Percentiles rank a stretch among this genome's conserved stretches.
Evolutionary conservation across 306 rosid genomes (phyloP).

Genomic region (Glycine soja): DNA sequence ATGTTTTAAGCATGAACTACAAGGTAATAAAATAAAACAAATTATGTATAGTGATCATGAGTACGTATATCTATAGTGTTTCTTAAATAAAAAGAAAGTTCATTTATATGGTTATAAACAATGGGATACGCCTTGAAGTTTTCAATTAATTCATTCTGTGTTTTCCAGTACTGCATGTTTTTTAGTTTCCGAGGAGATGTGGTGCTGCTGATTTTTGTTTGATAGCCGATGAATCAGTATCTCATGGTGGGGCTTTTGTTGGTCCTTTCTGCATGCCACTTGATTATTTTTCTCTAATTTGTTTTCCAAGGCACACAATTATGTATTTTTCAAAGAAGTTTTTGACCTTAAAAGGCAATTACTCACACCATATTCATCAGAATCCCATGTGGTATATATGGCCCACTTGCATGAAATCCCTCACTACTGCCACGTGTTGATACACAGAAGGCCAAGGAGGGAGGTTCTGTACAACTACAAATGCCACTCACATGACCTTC

Average conservation of each 20-base stretch:
- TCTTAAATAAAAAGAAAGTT: not conserved
- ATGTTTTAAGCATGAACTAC: not conserved
- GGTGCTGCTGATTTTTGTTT: not conserved
- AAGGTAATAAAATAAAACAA: not conserved
- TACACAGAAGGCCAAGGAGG: not conserved
- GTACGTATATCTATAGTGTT: too few relatives aligned
- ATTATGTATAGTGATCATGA: not conserved
- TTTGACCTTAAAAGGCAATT: not conserved
- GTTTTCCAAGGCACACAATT: not conserved
- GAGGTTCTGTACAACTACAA: constrained; percentile 17
- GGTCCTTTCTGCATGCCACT: not conserved
- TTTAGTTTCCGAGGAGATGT: not conserved
- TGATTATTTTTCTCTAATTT: not conserved
- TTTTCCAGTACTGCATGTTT: not conserved
- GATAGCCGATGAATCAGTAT: not conserved
- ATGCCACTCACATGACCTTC: not conserved
- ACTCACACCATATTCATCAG: not conserved
- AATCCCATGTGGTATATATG: constrained; percentile 13
- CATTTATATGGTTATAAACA: not conserved
- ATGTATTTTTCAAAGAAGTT: not conserved
- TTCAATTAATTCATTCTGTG: not conserved
- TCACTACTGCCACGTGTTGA: constrained; percentile 33
- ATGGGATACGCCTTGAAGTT: not conserved
- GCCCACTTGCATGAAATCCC: not conserved
- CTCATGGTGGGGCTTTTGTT: not conserved